phyloP scores from a whole-genome alignment of 176 grass and related monocot species.

The Urochloa ruziziensis region DNA sequence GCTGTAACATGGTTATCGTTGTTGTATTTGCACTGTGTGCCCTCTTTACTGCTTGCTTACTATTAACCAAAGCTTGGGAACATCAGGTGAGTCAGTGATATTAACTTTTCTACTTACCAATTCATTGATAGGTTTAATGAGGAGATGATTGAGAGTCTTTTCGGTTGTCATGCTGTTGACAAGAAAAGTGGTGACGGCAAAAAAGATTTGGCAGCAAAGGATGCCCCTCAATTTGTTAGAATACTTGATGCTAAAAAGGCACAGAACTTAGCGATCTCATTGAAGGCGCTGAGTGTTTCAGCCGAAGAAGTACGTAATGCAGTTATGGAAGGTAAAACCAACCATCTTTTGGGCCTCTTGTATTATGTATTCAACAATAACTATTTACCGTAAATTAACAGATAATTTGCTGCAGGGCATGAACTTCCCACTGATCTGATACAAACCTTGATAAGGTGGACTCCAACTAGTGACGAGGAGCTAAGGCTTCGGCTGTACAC shows the following conservation, averaged over 20 bases:
- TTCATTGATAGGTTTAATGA: slow-evolving; percentile 77
- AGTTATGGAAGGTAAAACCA: slow-evolving; percentile 68
- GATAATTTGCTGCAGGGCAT: slow-evolving; percentile 42
- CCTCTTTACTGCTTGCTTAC: not conserved
- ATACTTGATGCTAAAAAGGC: slow-evolving; percentile 88
- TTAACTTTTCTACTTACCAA: slow-evolving; percentile 8
- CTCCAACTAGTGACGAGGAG: slow-evolving; percentile 76
- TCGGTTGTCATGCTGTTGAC: slow-evolving; percentile 47
- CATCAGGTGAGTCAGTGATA: not conserved
- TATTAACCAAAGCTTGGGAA: not conserved
- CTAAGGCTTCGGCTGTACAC: slow-evolving; percentile 60
- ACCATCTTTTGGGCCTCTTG: not conserved
- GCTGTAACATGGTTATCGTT: slow-evolving; percentile 2
- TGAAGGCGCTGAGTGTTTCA: slow-evolving; percentile 79
- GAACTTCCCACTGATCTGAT: slow-evolving; percentile 70
- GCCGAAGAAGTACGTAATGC: slow-evolving; percentile 59
- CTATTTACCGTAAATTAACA: not conserved
- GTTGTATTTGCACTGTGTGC: not conserved
- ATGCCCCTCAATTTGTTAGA: slow-evolving; percentile 41
- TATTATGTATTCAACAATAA: not conserved
- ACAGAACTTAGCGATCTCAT: slow-evolving; percentile 81
- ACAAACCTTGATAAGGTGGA: slow-evolving; percentile 72
- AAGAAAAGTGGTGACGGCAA: slow-evolving; percentile 45
- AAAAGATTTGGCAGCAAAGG: slow-evolving; percentile 50
- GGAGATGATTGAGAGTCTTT: slow-evolving; percentile 85